Evolutionary conservation across 2,329 filamentous ascomycete species (phyloP).

Genomic region (Curvularia sp.): DNA sequence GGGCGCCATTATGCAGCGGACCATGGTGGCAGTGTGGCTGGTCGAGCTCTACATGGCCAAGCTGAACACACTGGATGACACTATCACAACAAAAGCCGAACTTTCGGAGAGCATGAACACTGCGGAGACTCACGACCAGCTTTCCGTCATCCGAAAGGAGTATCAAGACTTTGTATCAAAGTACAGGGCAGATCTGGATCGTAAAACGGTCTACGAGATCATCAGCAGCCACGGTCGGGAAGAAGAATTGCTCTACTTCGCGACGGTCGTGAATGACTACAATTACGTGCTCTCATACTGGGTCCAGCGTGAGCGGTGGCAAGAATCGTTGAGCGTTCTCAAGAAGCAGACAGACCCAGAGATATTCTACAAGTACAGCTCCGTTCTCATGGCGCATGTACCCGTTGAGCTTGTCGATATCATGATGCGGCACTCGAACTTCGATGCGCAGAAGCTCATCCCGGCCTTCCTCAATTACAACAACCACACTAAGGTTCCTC

Average conservation of each 20-base stretch:
- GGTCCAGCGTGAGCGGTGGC: slow-evolving; percentile 94
- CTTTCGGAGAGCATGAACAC: slow-evolving; percentile 74
- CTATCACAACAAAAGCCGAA: slow-evolving; percentile 87
- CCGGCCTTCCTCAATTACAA: slow-evolving; percentile 95
- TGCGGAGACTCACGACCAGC: slow-evolving; percentile 73
- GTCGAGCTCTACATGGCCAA: slow-evolving; percentile 98
- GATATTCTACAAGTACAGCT: slow-evolving; percentile 96
- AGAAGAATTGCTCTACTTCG: slow-evolving; percentile 89
- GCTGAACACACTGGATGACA: slow-evolving; percentile 91
- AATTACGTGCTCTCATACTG: slow-evolving; percentile 96
- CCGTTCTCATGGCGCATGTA: slow-evolving; percentile 90
- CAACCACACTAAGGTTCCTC: slow-evolving; percentile 71
- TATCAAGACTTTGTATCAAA: slow-evolving; percentile 87
- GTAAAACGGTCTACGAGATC: slow-evolving; percentile 91
- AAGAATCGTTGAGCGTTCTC: slow-evolving; percentile 82
- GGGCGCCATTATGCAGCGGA: slow-evolving; percentile 84
- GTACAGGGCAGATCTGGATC: slow-evolving; percentile 86
- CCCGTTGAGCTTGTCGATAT: slow-evolving; percentile 91
- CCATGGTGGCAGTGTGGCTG: slow-evolving; percentile 95
- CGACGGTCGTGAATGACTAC: slow-evolving; percentile 86
- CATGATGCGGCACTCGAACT: slow-evolving; percentile 85
- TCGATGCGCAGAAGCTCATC: slow-evolving; percentile 87
- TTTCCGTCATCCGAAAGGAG: slow-evolving; percentile 74
- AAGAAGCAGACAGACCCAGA: slow-evolving; percentile 92
- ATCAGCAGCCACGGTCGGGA: slow-evolving; percentile 95